Evolutionary conservation across 352 stramenopile genomes (phyloP), one percentile per base, ranked within the genome.

Genomic region (Globisporangium cederbergense): DNA sequence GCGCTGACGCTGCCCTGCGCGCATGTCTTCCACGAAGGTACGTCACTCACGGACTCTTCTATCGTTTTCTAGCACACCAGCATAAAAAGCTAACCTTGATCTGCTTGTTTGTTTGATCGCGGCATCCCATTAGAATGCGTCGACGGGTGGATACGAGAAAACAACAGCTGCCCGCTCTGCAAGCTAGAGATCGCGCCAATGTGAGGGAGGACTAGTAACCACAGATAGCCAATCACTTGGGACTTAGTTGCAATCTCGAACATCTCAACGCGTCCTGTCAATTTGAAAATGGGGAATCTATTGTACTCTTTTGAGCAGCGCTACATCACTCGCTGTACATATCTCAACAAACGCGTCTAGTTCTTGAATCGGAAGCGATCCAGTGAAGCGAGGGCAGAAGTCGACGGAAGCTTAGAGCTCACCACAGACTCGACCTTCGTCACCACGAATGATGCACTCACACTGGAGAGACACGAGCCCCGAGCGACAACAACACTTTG

Each of bases 121-220:
- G n/a, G 49, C 52, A 25, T 1, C 65, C 7, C 20, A 14, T 56
- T 57, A 89, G 83, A 86, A 64, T 92, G 83, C 66, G 83, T 90
- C 38, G 67, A 65, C 52, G 78, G 78, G 22, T 92, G 83, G 83
- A 79, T 92, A 49, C 81, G 71, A 42, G 78, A 90, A 67, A 90
- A 92, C 68, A 92, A 92, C 58, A 90, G 78, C 69, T 92, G 83
- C 54, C 83, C 83, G 34, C 64, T 92, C 16, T 92, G 83, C 62
- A 92, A 92, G 67, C 54, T 74, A 55, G 76, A 90, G 70, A 89
- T 92, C 30, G 62, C 67, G 36, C 16, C 60, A 42, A 68, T 78
- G 58, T 84, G 36, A 57, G 18, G 32, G 25, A 38, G 18, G 22
- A 3, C 22, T 42, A 14, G 18, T 14, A 30, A 49, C 36, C 14